Evolutionary conservation across 371 early-diverging fungal species (phyloP).

Genomic region (Actinomortierella wolfii): DNA sequence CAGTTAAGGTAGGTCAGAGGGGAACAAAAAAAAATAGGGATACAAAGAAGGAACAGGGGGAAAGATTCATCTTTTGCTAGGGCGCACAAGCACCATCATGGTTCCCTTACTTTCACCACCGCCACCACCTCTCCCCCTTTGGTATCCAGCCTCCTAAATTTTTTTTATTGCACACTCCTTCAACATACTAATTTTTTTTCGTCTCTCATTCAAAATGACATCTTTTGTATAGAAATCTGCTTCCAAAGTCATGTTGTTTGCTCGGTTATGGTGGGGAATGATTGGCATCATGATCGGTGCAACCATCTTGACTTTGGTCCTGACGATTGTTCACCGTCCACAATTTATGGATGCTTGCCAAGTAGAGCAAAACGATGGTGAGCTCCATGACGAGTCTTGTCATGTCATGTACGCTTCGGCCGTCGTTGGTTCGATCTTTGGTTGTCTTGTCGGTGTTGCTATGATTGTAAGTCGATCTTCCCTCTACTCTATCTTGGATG

Average conservation of each 20-base stretch:
- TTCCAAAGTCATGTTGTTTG: slow-evolving; percentile 25
- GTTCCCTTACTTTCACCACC: slow-evolving; percentile 4
- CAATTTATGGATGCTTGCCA: slow-evolving; percentile 21
- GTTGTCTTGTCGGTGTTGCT: slow-evolving; percentile 31
- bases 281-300: slow-evolving; percentile 27
- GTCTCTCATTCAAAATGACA: background rate
- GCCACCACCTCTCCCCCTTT: background rate
- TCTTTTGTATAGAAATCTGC: slow-evolving; percentile 20
- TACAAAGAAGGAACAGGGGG: background rate
- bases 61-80: background rate
- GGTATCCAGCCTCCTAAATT: too few relatives aligned
- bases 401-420: slow-evolving; percentile 30
- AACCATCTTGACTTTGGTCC: slow-evolving; percentile 23
- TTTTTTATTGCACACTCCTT: too few relatives aligned
- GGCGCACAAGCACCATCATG: too few relatives aligned
- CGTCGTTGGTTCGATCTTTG: slow-evolving; percentile 25
- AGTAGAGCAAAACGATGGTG: slow-evolving; percentile 12
- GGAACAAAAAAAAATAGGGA: background rate
- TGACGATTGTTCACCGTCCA: slow-evolving; percentile 25
- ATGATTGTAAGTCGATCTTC: slow-evolving; percentile 33
- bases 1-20: slow-evolving; percentile 22
- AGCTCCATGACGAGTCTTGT: slow-evolving; percentile 11
- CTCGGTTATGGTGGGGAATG: slow-evolving; percentile 32
- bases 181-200: too few relatives aligned
- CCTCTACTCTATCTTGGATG: background rate